A percentile compares a stretch with the other conserved stretches of the same genome.
Evolutionary conservation across 371 early-diverging fungal genomes (phyloP).

Genomic region (Sporodiniella umbellata): DNA sequence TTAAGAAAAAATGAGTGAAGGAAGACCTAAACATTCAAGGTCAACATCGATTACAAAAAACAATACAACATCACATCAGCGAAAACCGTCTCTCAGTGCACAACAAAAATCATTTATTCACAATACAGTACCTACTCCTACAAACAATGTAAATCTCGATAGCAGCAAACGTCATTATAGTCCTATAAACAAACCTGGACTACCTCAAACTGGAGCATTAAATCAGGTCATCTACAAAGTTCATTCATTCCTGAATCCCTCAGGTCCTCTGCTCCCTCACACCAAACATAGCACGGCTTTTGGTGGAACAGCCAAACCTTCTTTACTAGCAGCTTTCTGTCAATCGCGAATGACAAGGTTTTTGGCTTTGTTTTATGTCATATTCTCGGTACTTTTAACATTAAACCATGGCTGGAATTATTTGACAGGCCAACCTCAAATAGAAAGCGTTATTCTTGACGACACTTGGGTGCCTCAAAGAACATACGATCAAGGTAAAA

Average conservation of each 20-base stretch:
- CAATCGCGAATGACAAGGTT: conserved; percentile 31
- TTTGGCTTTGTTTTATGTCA: conserved; percentile 31
- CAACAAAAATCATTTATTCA: conserved; percentile 9
- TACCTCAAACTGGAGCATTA: conserved; percentile 1
- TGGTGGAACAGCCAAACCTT: conserved; percentile 32
- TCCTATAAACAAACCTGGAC: not conserved
- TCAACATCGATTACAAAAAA: conserved; percentile 23
- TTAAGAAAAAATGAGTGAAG: conserved; percentile 12
- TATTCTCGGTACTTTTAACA: conserved; percentile 41
- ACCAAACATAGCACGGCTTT: conserved; percentile 38
- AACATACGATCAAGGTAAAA: conserved; percentile 41
- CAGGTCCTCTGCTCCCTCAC: conserved; percentile 39
- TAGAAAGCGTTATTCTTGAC: conserved; percentile 13
- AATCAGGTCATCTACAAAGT: conserved; percentile 12
- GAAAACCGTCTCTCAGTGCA: conserved; percentile 19
- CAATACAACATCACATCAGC: conserved; percentile 22
- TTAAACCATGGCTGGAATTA: conserved; percentile 38
- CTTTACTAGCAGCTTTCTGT: conserved; percentile 7
- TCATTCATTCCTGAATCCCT: conserved; percentile 23
- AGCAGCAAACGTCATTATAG: conserved; percentile 5
- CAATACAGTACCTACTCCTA: conserved; percentile 6
- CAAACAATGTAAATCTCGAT: conserved; percentile 1
- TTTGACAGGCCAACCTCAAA: conserved; percentile 5
- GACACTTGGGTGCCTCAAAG: conserved; percentile 40
- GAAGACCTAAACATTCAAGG: conserved; percentile 23